Evolutionary conservation across 1,284 basidiomycete genomes (phyloP), one percentile per base, ranked within the genome.

Genomic region (Inonotus hispidus): DNA sequence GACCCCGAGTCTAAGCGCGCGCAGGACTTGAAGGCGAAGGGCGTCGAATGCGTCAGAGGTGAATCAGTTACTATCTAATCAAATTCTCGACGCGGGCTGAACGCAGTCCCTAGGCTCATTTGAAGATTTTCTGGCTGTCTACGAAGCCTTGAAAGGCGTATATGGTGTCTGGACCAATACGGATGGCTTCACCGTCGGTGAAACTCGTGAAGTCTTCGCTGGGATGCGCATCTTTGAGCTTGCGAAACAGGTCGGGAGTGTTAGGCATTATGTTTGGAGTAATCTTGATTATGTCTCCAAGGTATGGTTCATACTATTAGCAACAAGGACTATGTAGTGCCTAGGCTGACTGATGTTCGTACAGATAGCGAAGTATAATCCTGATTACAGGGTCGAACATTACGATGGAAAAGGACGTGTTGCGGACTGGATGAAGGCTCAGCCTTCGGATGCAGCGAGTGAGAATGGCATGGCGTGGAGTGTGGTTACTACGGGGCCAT

Each of bases 181-280:
- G 5, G 78, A 80, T 60, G 76, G 76, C 3, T 79, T 79, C 65
- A 78, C 75, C 2, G 71, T 79, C 8, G 78, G 79, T 10, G 75
- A 78, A 67, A 68, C 74, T 65, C 72, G 69, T 50, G 79, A 80
- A 66, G 75, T 77, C 0, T 78, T 73, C 53, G 66, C 70, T 13
- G 77, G 76, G 0, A 73, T 80, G 61, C 71, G 77, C 50, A 76
- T 81, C 11, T 82, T 77, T 63, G 79, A 82, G 65, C 67, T 75
- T 21, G 78, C 80, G 3, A 76, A 78, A 64, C 72, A 76, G 47
- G 69, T 65, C 1, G 66, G 68, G 8, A 67, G 73, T 35, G 67
- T 80, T 49, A 68, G 71, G 21, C 80, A 82, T 63, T 78, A 78
- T 58, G 70, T 82, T 35, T 82, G 76, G 77, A 79, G 77, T 65